Conservation (phyloP, 768 basidiomycete species). For the Albatrellus ellisii region DNA sequence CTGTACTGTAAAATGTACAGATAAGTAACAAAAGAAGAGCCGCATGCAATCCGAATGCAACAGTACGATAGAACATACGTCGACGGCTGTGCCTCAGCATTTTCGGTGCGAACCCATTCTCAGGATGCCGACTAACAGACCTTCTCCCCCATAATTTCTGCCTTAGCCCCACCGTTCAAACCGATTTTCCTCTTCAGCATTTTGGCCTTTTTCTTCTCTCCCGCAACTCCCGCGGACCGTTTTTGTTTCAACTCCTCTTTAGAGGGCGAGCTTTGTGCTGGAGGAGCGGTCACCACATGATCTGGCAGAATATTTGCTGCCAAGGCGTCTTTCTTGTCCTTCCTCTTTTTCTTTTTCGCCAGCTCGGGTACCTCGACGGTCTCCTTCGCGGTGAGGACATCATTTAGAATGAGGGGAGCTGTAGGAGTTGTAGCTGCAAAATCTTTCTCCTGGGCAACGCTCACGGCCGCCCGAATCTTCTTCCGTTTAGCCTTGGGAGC, state of each 20-base stretch:
- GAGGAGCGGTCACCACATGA: neutral
- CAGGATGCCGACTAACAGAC: too few relatives aligned
- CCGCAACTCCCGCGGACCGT: neutral
- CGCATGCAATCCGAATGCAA: too few relatives aligned
- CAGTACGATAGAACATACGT: too few relatives aligned
- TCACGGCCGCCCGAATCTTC: constrained; percentile 3
- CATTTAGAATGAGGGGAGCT: neutral
- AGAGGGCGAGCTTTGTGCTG: neutral
- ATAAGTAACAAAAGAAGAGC: too few relatives aligned
- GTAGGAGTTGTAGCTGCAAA: neutral
- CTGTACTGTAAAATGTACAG: too few relatives aligned
- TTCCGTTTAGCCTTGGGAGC: constrained; percentile 6
- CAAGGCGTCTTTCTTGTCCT: too few relatives aligned
- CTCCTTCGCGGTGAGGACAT: too few relatives aligned
- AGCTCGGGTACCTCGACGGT: neutral
- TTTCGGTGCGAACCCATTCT: too few relatives aligned
- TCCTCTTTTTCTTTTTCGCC: neutral
- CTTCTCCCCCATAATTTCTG: neutral
- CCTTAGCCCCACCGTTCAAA: neutral
- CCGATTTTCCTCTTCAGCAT: neutral
- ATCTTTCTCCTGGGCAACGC: neutral
- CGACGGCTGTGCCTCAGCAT: too few relatives aligned
- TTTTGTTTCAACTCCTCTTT: neutral
- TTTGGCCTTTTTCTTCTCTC: neutral
- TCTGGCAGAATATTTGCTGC: neutral